phyloP scores from a whole-genome alignment of 305 asterid species.

The Caryopteris hybrid region DNA sequence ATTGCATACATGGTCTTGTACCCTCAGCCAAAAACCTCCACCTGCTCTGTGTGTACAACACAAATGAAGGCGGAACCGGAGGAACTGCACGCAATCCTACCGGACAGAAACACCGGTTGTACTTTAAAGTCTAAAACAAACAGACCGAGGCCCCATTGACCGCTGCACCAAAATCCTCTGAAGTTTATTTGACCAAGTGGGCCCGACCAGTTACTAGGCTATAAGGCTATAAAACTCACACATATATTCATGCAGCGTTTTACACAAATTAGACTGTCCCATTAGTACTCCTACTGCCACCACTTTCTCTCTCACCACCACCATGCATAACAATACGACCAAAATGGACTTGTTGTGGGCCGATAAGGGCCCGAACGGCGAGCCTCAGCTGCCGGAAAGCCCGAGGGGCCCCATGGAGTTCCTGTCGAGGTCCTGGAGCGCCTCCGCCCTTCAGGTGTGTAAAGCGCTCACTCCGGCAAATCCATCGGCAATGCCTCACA shows the following conservation, averaged over 20 bases:
- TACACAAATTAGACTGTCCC: neutral
- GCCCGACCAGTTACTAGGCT: slow-evolving; percentile 21
- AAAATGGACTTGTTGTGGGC: slow-evolving; percentile 67
- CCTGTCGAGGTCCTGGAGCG: slow-evolving; percentile 95
- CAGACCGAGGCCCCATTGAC: slow-evolving; percentile 28
- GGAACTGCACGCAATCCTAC: slow-evolving; percentile 19
- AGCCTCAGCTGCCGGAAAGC: slow-evolving; percentile 84
- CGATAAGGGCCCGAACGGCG: slow-evolving; percentile 55
- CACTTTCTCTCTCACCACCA: neutral
- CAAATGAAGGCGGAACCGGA: slow-evolving; percentile 7
- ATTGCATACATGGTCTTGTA: neutral
- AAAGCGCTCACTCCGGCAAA: slow-evolving; percentile 56
- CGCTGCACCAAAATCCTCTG: slow-evolving; percentile 25
- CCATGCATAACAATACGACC: slow-evolving; percentile 13
- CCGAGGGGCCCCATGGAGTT: slow-evolving; percentile 98
- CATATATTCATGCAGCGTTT: slow-evolving; percentile 20
- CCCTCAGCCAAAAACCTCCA: neutral
- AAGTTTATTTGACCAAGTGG: slow-evolving; percentile 32
- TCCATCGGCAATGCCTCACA: slow-evolving; percentile 20
- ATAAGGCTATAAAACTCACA: slow-evolving; percentile 20
- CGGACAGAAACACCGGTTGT: slow-evolving; percentile 12
- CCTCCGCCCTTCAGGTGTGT: slow-evolving; percentile 79
- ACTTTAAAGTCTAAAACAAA: slow-evolving; percentile 15
- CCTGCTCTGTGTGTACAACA: slow-evolving; percentile 20
- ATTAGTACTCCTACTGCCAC: too few relatives aligned